phyloP scores from a whole-genome alignment of 352 stramenopile genomes.

The Poterioochromonas sp. region DNA sequence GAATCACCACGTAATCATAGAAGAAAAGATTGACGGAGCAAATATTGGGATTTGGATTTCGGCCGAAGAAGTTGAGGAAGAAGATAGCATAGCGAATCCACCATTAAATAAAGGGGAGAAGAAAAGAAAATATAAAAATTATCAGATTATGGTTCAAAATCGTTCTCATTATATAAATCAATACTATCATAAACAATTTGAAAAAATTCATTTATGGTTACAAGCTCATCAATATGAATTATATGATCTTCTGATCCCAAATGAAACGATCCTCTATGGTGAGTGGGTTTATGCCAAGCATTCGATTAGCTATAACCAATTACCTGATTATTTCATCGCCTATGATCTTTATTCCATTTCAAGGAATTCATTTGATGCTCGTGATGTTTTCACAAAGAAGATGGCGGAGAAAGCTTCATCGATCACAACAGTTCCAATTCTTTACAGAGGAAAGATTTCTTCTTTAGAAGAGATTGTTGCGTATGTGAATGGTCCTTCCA shows the following conservation, averaged over 20 bases:
- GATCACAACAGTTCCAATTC: slow-evolving; percentile 51
- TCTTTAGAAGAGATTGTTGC: background rate
- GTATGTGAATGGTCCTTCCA: background rate
- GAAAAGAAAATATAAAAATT: background rate
- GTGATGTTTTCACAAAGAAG: slow-evolving; percentile 44
- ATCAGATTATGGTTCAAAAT: slow-evolving; percentile 53
- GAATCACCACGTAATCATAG: slow-evolving; percentile 33
- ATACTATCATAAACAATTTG: slow-evolving; percentile 59
- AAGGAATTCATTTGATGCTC: slow-evolving; percentile 48
- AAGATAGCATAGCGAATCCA: slow-evolving; percentile 48
- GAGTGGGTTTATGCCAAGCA: slow-evolving; percentile 67
- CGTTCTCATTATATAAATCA: slow-evolving; percentile 57
- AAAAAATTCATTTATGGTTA: slow-evolving; percentile 56
- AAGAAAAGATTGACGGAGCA: slow-evolving; percentile 70
- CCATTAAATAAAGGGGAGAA: background rate
- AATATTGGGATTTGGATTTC: slow-evolving; percentile 67
- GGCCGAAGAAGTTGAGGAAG: slow-evolving; percentile 46
- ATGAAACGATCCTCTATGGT: slow-evolving; percentile 63
- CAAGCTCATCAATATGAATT: slow-evolving; percentile 48
- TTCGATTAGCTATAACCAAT: slow-evolving; percentile 60
- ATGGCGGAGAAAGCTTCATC: slow-evolving; percentile 19
- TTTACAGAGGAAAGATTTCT: slow-evolving; percentile 45
- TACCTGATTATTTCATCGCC: slow-evolving; percentile 60
- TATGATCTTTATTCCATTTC: slow-evolving; percentile 66
- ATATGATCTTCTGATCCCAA: slow-evolving; percentile 49